Conservation (phyloP, 805 yeast species). For the Lipomyces chichibuensis region DNA sequence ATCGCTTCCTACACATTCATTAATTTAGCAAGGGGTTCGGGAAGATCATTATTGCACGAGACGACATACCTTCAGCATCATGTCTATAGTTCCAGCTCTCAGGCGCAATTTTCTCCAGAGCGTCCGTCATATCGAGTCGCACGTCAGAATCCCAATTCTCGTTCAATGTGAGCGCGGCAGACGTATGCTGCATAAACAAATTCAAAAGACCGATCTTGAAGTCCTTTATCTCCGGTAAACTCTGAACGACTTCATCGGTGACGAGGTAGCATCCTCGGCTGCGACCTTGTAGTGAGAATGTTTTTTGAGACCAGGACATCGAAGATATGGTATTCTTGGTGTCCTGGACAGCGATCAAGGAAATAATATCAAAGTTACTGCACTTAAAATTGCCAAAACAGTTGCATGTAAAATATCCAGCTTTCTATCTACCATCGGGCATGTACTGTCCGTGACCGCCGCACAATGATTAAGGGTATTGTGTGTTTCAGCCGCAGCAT, state of each 20-base stretch:
- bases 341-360: not conserved
- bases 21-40: not conserved
- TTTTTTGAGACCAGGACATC: conserved; percentile 35
- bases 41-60: not conserved
- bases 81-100: conserved; percentile 62
- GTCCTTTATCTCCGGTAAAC: conserved; percentile 61
- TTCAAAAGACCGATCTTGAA: conserved; percentile 67
- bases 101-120: conserved; percentile 68
- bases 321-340: not conserved
- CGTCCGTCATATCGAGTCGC: conserved; percentile 64
- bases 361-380: not conserved
- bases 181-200: conserved; percentile 75
- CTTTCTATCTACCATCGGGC: no score
- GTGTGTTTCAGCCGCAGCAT: not conserved
- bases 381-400: not conserved
- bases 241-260: conserved; percentile 62
- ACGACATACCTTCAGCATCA: conserved; percentile 65
- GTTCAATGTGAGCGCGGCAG: conserved; percentile 74
- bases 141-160: conserved; percentile 85
- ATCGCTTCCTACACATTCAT: conserved; percentile 50
- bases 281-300: conserved; percentile 46
- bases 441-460: not conserved
- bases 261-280: conserved; percentile 71
- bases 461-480: not conserved
- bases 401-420: not conserved